Base-by-base conservation (phyloP, 1,284 basidiomycete species). In the Gymnopus androsaceus region DNA sequence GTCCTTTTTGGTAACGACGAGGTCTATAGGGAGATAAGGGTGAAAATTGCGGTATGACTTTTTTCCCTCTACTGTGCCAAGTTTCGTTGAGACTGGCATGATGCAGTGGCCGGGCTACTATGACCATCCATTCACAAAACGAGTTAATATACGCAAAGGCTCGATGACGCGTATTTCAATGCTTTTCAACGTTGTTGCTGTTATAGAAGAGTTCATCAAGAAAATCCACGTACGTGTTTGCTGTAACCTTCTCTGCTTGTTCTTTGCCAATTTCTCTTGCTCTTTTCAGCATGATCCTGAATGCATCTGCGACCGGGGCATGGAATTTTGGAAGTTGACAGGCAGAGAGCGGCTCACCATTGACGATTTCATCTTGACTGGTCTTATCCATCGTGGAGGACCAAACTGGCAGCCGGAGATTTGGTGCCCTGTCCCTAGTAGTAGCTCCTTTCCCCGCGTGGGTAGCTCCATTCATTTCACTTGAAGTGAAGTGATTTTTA, bases 401-500 rank as follows among this genome's bases (percentile, higher is more conserved):
- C 65, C 70, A 23, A 64, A 66, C 34, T 79, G 77, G 75, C 74
- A 76, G 52, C 67, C 72, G 21, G 75, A 76, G 50, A 62, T 79
- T 37, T 74, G 66, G 63, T 51, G 48, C 23, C 57, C 53, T 37
- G 12, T 42, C 21, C 4, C 17, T 11, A 8, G 40, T 21, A 42
- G 11, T 9, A n/a, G 14, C 40, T 25, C 21, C 14, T 4, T 3
- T 19, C 14, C 3, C 4, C 40, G n/a, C n/a, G n/a, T n/a, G n/a
- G n/a, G n/a, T n/a, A n/a, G n/a, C n/a, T n/a, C n/a, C n/a, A n/a
- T n/a, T n/a, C n/a, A n/a, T n/a, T n/a, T n/a, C n/a, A n/a, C n/a
- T n/a, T n/a, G n/a, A n/a, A n/a, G n/a, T n/a, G n/a, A n/a, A n/a
- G n/a, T n/a, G n/a, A n/a, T n/a, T n/a, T n/a, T n/a, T n/a, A n/a